These are phyloP conservation scores for Diaporthe nobilis DNA, from an alignment of 2,329 filamentous ascomycete species.

Conservation along the genomic window DNA sequence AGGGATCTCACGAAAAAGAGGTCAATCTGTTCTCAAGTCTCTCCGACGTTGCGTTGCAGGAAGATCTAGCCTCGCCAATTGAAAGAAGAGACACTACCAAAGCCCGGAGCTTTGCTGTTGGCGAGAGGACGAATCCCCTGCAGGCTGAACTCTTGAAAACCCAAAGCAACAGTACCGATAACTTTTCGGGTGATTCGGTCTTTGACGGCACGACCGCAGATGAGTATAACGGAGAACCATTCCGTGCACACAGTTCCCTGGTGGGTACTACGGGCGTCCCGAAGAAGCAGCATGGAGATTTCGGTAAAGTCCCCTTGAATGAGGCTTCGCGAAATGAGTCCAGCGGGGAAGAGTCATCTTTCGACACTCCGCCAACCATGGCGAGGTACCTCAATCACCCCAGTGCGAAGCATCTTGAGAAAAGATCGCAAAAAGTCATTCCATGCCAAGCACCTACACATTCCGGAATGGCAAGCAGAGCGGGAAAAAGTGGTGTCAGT, in stretches of 20 bases:
- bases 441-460: too few relatives aligned
- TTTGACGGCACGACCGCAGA: not conserved
- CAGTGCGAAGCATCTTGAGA: too few relatives aligned
- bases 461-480: not conserved
- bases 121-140: not conserved
- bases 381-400: not conserved
- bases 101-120: too few relatives aligned
- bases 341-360: not conserved
- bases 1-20: not conserved
- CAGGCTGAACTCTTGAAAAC: not conserved
- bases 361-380: too few relatives aligned
- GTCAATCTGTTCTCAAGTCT: not conserved
- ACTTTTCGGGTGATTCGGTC: slow-evolving; percentile 12
- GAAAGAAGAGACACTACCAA: not conserved
- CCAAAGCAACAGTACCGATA: slow-evolving; percentile 27
- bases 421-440: not conserved
- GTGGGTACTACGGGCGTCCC: too few relatives aligned
- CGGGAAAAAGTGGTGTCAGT: not conserved
- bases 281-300: not conserved
- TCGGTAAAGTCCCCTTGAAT: not conserved
- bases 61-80: not conserved
- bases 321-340: not conserved
- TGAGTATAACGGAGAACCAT: not conserved
- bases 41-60: not conserved
- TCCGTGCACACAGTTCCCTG: not conserved